Evolutionary conservation across 441 rosid genomes (phyloP).

Genomic region (Gossypium schwendimanii): DNA sequence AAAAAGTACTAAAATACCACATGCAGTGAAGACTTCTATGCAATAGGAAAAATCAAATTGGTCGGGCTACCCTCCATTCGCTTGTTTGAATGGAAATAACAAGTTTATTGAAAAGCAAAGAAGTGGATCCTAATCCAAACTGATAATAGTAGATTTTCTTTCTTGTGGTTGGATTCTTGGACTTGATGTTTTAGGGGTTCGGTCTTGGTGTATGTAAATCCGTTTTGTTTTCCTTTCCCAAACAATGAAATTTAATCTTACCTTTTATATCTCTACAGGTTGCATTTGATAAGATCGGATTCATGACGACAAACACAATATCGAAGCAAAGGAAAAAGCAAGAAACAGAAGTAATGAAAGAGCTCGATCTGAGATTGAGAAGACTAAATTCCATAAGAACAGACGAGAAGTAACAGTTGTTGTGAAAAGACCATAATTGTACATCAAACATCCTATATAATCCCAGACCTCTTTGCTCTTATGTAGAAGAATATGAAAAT

Average conservation of each 20-base stretch:
- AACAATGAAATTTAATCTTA: not conserved
- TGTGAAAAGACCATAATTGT: not conserved
- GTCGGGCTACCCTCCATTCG: not conserved
- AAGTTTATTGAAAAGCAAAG: not conserved
- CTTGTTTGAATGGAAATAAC: not conserved
- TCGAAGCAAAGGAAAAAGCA: conserved; percentile 95
- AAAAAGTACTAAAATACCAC: too few species aligned
- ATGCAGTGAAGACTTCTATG: not conserved
- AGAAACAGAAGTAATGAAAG: conserved; percentile 95
- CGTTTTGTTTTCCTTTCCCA: not conserved
- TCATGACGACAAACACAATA: conserved; percentile 76
- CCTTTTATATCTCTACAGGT: conserved; percentile 39
- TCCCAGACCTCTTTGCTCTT: conserved; percentile 16
- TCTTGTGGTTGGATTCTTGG: not conserved
- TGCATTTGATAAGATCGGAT: conserved; percentile 83
- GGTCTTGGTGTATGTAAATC: not conserved
- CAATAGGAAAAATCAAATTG: not conserved
- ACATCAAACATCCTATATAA: conserved; percentile 11
- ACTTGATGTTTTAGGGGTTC: not conserved
- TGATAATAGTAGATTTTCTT: not conserved
- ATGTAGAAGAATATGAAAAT: conserved; percentile 10
- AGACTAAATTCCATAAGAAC: conserved; percentile 59
- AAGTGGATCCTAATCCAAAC: not conserved
- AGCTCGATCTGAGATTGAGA: conserved; percentile 83
- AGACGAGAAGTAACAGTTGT: conserved; percentile 25